Evolutionary conservation across 2,329 filamentous ascomycete species (phyloP).

Genomic region (Aspergillus japonicus): DNA sequence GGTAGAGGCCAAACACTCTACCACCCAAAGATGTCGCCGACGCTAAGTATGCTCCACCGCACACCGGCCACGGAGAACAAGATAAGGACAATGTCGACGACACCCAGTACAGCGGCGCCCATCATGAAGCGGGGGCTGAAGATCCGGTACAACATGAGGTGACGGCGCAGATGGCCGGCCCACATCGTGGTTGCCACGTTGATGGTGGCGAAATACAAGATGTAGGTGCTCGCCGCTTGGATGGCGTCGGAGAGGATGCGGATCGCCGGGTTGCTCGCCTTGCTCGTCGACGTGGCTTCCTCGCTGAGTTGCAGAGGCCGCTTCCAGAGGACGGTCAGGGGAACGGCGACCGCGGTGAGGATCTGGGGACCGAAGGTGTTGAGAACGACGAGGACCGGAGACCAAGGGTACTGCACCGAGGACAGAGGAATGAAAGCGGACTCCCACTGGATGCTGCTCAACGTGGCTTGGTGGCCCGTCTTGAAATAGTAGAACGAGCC

Average conservation of each 20-base stretch:
- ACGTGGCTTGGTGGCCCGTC: conserved; percentile 88
- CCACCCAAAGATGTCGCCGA: conserved; percentile 88
- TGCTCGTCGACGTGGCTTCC: conserved; percentile 22
- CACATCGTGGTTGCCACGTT: conserved; percentile 84
- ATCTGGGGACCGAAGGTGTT: conserved; percentile 92
- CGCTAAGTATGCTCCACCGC: conserved; percentile 72
- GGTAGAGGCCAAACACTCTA: conserved; percentile 28
- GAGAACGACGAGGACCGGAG: conserved; percentile 72
- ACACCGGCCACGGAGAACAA: conserved; percentile 71
- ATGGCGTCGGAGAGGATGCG: conserved; percentile 66
- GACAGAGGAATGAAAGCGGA: conserved; percentile 85
- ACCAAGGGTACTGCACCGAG: conserved; percentile 84
- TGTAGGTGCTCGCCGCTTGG: conserved; percentile 69
- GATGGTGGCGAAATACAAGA: conserved; percentile 79
- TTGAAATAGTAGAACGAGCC: conserved; percentile 97
- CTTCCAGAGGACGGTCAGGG: conserved; percentile 86
- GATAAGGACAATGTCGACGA: conserved; percentile 74
- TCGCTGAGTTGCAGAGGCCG: conserved; percentile 70
- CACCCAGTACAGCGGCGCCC: conserved; percentile 66
- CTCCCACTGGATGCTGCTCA: conserved; percentile 93
- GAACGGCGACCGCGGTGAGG: conserved; percentile 74
- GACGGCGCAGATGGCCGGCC: conserved; percentile 81
- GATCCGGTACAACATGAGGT: conserved; percentile 95
- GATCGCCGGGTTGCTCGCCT: conserved; percentile 28
- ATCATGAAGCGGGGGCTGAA: conserved; percentile 91